Base-by-base conservation (phyloP, 139 green algal species). In the Nannochloris sp. region DNA sequence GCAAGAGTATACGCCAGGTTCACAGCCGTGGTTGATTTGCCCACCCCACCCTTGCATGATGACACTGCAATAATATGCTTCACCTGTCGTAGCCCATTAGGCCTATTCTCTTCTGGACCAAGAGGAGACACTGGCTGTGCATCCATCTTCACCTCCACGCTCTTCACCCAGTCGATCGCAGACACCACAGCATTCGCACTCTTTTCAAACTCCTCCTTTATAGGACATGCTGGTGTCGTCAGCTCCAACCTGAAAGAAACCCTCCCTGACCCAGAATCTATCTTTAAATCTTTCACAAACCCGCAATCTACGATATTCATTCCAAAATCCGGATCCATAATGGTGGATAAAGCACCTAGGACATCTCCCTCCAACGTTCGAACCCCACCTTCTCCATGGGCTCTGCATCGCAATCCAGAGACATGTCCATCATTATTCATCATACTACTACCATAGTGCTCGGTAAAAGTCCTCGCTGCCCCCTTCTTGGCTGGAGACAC, bases 321-420 rank as follows among this genome's bases (percentile, higher is more conserved):
- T 25, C 89, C 92, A 79, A 99, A 92, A 68, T 99, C 93, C 6
- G 93, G 93, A 78, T 99, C 93, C 17, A 98, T 94, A 64, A 99
- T 89, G 37, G 70, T 71, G 5, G 75, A 70, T 62, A 99, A 85
- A 30, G 76, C 70, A 2, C 44, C 50, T 29, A 99, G 80, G 17
- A 99, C 90, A 14, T 73, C 70, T 29, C 58, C 58, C 49, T 77
- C 70, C 20, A 26, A 13, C 14, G 56, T 46, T 13, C 12, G n/a
- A 59, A 59, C 23, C 12, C 33, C 33, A 40, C 33, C 33, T 40
- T 40, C 33, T 40, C 8, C 33, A 40, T 40, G 33, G 33, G 33
- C 33, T 40, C 33, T 40, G 33, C 33, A 40, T 40, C 33, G 33
- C 33, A 40, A 40, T 40, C 33, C 1, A 40, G 33, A 40, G 1